Evolutionary conservation across 768 basidiomycete species (phyloP).

Genomic region (Nidularia sp.): DNA sequence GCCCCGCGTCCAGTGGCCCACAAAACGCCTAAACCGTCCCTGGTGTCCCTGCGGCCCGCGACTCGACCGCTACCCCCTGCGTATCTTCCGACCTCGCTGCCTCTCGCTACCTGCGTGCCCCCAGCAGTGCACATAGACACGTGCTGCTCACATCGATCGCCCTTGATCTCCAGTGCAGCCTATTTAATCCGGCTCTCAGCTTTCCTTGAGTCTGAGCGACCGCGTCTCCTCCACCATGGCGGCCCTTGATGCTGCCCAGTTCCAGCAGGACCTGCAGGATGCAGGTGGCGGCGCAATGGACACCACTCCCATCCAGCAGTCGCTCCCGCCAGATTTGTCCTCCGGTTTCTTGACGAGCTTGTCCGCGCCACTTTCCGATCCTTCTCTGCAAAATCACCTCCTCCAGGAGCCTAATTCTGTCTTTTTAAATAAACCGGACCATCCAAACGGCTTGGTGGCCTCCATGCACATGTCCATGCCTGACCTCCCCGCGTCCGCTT

Average conservation of each 20-base stretch:
- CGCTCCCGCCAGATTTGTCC: conserved; percentile 18
- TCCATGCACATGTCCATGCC: conserved; percentile 36
- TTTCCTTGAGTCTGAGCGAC: too few relatives aligned
- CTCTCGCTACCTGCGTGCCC: conserved; percentile 6
- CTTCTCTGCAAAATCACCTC: conserved; percentile 16
- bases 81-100: neutral
- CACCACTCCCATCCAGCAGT: conserved; percentile 23
- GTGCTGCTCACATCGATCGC: conserved; percentile 15
- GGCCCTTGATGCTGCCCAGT: conserved; percentile 18
- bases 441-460: conserved; percentile 14
- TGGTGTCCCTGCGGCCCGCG: too few relatives aligned
- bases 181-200: conserved; percentile 2
- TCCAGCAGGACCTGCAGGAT: conserved; percentile 25
- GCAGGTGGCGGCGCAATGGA: conserved; percentile 28
- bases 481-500: conserved; percentile 27
- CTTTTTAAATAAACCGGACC: conserved; percentile 27
- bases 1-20: too few relatives aligned
- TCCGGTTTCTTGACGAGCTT: conserved; percentile 11
- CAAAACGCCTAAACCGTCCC: too few relatives aligned
- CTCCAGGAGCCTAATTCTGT: conserved; percentile 26
- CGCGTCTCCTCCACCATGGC: conserved; percentile 5
- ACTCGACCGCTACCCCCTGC: too few relatives aligned
- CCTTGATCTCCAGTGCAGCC: conserved; percentile 3
- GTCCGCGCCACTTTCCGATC: conserved; percentile 11
- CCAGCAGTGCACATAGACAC: conserved; percentile 7